These are phyloP conservation scores for Cucumis variabilis DNA, from an alignment of 331 rosid genomes.

Conservation along the genomic window DNA sequence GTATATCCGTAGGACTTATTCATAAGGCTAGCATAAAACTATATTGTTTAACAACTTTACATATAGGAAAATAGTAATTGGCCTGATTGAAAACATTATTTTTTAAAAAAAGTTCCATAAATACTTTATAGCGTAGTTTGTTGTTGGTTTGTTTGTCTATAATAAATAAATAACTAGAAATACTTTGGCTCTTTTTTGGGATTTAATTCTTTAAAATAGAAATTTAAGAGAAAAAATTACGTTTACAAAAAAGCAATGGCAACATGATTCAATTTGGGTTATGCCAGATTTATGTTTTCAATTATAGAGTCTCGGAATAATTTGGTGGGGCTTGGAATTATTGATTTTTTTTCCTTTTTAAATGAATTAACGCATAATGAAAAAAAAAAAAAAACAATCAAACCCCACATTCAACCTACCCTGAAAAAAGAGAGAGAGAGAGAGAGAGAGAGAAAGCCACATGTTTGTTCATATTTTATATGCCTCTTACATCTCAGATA, in stretches of 20 bases:
- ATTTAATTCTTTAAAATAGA: neutral
- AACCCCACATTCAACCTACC: neutral
- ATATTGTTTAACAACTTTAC: neutral
- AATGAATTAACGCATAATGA: too few species aligned
- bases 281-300: constrained; percentile 7
- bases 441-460: neutral
- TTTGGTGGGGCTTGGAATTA: constrained; percentile 10
- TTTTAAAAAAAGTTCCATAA: too few species aligned
- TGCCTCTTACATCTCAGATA: neutral
- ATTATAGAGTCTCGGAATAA: neutral
- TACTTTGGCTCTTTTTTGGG: neutral
- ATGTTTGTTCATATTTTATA: neutral
- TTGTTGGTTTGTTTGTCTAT: too few species aligned
- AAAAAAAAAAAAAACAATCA: neutral
- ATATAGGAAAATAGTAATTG: neutral
- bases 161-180: neutral
- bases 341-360: neutral
- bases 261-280: neutral
- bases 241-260: neutral
- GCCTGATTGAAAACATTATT: too few species aligned
- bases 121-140: too few species aligned
- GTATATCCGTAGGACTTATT: neutral
- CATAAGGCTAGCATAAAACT: neutral
- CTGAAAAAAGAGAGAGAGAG: neutral
- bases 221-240: neutral